These are phyloP conservation scores for Ceratocystis destructans DNA, from an alignment of 2,329 filamentous ascomycete species.

Conservation along the genomic window DNA sequence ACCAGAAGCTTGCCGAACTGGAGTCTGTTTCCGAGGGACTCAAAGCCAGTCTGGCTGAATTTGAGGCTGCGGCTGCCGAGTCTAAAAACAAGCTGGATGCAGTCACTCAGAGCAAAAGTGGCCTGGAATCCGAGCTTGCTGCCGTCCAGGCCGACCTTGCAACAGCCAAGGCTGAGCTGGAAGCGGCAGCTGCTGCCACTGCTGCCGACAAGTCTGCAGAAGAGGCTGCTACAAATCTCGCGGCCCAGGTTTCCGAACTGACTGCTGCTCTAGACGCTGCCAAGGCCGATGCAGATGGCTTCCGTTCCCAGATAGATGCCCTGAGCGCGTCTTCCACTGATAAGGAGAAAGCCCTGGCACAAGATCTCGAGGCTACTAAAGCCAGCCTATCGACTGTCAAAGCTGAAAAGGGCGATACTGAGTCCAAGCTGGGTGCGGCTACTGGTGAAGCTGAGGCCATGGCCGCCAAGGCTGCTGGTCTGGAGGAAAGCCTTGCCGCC, in stretches of 20 bases:
- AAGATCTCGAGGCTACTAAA: slow-evolving; percentile 9
- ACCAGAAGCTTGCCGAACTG: slow-evolving; percentile 14
- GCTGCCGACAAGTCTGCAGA: neutral
- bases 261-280: slow-evolving; percentile 4
- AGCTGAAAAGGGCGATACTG: slow-evolving; percentile 8
- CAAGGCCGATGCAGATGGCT: slow-evolving; percentile 10
- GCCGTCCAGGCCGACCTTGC: slow-evolving; percentile 4
- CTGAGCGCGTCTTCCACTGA: slow-evolving; percentile 1
- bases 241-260: slow-evolving; percentile 11
- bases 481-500: slow-evolving; percentile 8
- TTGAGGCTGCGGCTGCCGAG: slow-evolving; percentile 1
- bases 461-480: slow-evolving; percentile 8
- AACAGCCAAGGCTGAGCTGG: slow-evolving; percentile 5
- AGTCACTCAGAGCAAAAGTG: neutral
- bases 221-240: neutral
- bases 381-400: slow-evolving; percentile 5
- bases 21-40: slow-evolving; percentile 6
- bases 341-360: slow-evolving; percentile 4
- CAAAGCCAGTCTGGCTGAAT: neutral
- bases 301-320: slow-evolving; percentile 11
- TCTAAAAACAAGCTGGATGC: slow-evolving; percentile 1
- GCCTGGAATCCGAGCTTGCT: slow-evolving; percentile 12
- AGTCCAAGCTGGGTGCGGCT: slow-evolving; percentile 7
- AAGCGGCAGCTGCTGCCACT: neutral
- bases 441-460: slow-evolving; percentile 9